phyloP scores from a whole-genome alignment of 2,329 filamentous ascomycete genomes.

The Diaporthe capsici region DNA sequence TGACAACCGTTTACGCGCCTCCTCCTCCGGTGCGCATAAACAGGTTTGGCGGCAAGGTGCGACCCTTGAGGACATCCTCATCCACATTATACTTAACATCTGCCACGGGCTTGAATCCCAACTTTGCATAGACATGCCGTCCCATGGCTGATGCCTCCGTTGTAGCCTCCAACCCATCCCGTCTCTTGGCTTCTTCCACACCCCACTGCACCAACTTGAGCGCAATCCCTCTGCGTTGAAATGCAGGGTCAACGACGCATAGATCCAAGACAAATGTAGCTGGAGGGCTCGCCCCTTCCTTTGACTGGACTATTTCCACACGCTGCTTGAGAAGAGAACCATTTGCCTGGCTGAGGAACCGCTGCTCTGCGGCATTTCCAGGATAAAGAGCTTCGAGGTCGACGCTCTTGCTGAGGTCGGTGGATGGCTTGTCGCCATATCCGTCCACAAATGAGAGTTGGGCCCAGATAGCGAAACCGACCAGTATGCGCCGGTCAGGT shows the following conservation, averaged over 20 bases:
- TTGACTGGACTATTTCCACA: constrained; percentile 57
- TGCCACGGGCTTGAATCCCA: constrained; percentile 59
- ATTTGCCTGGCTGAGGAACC: constrained; percentile 61
- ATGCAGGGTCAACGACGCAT: constrained; percentile 66
- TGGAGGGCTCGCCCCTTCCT: constrained; percentile 54
- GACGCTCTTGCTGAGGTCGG: constrained; percentile 50
- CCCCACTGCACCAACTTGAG: constrained; percentile 62
- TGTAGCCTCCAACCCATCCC: constrained; percentile 58
- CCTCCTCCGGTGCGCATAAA: constrained; percentile 59
- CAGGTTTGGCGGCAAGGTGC: constrained; percentile 58
- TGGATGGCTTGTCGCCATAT: constrained; percentile 57
- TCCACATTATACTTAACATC: constrained; percentile 62
- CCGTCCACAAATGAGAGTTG: constrained; percentile 65
- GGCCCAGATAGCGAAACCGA: constrained; percentile 68
- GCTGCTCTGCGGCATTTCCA: constrained; percentile 58
- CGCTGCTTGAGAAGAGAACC: constrained; percentile 60
- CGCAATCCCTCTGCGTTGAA: constrained; percentile 65
- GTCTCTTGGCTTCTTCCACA: constrained; percentile 56
- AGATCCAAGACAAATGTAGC: constrained; percentile 65
- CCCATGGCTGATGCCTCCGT: constrained; percentile 66
- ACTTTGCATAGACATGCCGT: constrained; percentile 58
- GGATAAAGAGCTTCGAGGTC: constrained; percentile 58
- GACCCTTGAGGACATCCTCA: constrained; percentile 54
- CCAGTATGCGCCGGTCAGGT: constrained; percentile 52
- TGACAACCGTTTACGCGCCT: background rate